Base-by-base conservation (phyloP, 441 rosid species). In the Erysimum cheiri region DNA sequence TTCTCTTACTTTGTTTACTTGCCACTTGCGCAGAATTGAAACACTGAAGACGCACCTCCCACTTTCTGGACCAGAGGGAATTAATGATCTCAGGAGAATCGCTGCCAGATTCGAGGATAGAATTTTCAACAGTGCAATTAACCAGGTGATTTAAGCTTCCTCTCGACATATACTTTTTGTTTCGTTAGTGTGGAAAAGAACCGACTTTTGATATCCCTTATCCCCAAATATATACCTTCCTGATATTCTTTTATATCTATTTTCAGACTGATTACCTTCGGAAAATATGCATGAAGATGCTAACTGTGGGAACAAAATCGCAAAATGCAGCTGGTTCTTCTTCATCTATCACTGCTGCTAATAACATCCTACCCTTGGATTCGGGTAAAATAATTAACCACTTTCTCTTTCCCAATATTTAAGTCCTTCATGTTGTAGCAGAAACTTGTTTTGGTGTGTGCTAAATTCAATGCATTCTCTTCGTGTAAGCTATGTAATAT, bases 221-320 rank as follows among this genome's bases (percentile, higher is more conserved):
- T 1, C 33, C 33, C 33, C 33, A 31, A 19, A 31, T 31, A 31
- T 31, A 31, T 31, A 31, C 33, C 24, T 22, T 5, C 29, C 17
- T 67, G 46, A 39, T 49, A 44, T 52, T 60, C 50, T 15, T 55
- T 76, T 40, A 19, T 64, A 13, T 75, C 7, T 43, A 39, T 12
- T 72, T 81, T 63, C 81, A 90, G 96, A 19, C 76, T 8, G 88
- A 92, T 79, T 87, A 88, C 79, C 74, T 88, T 24, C 81, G 83
- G 60, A 82, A 69, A 75, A 83, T 90, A 80, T 85, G 92, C 22
- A 28, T 70, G 77, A 87, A 87, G 87, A 87, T 89, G 91, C 74
- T 85, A 41, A 60, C 89, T 41, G 74, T 90, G 89, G 92, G 83
- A 79, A 70, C 60, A 52, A 81, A 74, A 74, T 70, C 87, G 43